Base-by-base conservation (phyloP, 2,329 filamentous ascomycete genomes). In the Pestalotiopsis sp. region DNA sequence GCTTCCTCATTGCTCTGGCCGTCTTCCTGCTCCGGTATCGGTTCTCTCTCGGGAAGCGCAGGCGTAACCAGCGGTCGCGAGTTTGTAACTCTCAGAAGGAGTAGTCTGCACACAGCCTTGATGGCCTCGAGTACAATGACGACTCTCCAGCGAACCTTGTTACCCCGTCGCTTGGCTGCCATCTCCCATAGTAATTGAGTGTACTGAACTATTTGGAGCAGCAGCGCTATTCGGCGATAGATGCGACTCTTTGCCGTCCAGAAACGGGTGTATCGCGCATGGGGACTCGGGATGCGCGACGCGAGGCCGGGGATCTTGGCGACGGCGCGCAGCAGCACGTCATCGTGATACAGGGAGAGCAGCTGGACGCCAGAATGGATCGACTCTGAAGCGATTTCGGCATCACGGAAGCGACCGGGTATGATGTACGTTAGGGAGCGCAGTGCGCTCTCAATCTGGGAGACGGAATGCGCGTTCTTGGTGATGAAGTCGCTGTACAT, bases 151-250 rank as follows among this genome's bases (percentile, higher is more conserved):
- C 94, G 89, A 31, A 91, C 82, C 79, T 97, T 88, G 59, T 92
- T 94, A 20, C 93, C 93, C 71, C 91, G 91, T 63, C 95, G 88
- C 81, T 97, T 97, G 36, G 95, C 95, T 36, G 92, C 89, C 96
- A 99, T 99, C 80, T 99, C 96, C 88, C 95, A 96, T n/a, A 99
- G 83, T 38, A 99, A 85, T 82, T 99, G 94, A 0, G 95, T 97
- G 78, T 98, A 98, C 73, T 96, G 93, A 31, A 98, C 92, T 82
- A 97, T 92, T 78, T 97, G 94, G 63, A 99, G 84, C 4, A 94
- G 84, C 72, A 95, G 87, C 56, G 95, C 95, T 67, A 97, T 89
- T 69, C 93, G 89, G 69, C 91, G 89, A 80, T 99, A 99, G 11
- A 93, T 85, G 4, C 87, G 84, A 75, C 86, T 90, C 74, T 86